Evolutionary conservation across 495 filamentous ascomycete species (phyloP), one percentile per base, ranked within the genome.

Genomic region (Pyrenopolyporus hunteri): DNA sequence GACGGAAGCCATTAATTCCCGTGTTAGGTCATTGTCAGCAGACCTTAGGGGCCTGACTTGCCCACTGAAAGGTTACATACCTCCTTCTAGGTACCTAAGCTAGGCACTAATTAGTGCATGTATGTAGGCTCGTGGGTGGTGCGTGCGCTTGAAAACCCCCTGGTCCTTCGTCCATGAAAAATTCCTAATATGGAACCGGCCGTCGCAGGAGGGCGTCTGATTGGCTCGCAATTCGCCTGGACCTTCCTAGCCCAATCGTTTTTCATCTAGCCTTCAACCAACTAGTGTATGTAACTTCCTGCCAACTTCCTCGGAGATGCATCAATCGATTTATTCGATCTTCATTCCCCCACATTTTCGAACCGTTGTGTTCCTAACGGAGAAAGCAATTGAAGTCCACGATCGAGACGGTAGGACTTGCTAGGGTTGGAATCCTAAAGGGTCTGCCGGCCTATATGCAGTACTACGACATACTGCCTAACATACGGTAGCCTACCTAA

Each of bases 231-330:
- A 7, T 40, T 65, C 63, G 63, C 63, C 63, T 65, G 51, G 44
- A 60, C 63, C 36, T 65, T 47, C 63, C 45, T 13, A 17, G 57
- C 16, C 48, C 20, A 62, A 43, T 3, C 7, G 1, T 48, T 11
- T 31, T 46, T 37, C 50, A 22, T 50, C 45, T 51, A 37, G 48
- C 40, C 35, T 57, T 59, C 42, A 29, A 51, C 47, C 43, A 45
- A n/a, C n/a, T n/a, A n/a, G n/a, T 49, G 50, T 44, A 49, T 52
- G 53, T 43, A 55, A 37, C 48, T 57, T 33, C 57, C 46, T 23
- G n/a, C n/a, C 48, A 31, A 13, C 35, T 58, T 70, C 73, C 71
- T 75, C 67, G 71, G 71, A 72, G 71, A 75, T 75, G 73, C 59
- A 45, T 62, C 53, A 58, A 36, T 45, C 49, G 32, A 56, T 58